Conservation (phyloP, 2,329 filamentous ascomycete genomes). For the Bipolaris oryzae region DNA sequence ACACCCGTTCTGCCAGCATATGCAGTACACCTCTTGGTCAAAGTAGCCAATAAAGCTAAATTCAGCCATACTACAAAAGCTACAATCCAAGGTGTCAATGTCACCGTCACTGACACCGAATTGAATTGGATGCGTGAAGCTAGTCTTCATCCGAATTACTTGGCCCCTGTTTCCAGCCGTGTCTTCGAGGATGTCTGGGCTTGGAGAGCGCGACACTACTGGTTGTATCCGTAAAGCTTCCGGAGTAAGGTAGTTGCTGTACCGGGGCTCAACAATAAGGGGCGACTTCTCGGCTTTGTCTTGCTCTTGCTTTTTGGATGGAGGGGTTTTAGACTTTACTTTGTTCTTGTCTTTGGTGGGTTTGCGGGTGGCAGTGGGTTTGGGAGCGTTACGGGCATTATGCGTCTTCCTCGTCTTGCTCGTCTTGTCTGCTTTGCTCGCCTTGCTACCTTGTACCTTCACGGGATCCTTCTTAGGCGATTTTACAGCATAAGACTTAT, state of each 20-base stretch:
- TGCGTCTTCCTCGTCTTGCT: too few species aligned
- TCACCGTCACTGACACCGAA: constrained; percentile 31
- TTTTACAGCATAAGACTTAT: constrained; percentile 3
- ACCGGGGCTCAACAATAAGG: not conserved
- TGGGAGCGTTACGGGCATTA: too few species aligned
- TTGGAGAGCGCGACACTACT: constrained; percentile 20
- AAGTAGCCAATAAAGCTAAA: constrained; percentile 52
- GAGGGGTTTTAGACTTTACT: too few species aligned
- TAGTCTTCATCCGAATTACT: constrained; percentile 45
- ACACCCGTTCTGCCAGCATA: constrained; percentile 42
- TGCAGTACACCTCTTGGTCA: constrained; percentile 42
- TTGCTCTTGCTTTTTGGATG: not conserved
- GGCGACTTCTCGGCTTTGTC: constrained; percentile 1
- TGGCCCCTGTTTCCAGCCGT: constrained; percentile 30
- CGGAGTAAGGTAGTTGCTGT: constrained; percentile 17
- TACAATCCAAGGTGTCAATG: constrained; percentile 34
- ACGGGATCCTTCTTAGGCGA: constrained; percentile 28
- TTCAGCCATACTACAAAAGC: constrained; percentile 50
- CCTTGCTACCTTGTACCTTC: constrained; percentile 18
- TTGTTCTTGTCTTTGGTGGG: too few species aligned
- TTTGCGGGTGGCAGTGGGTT: too few species aligned
- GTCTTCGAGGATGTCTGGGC: constrained; percentile 38
- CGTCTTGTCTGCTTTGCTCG: constrained; percentile 29
- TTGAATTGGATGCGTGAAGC: constrained; percentile 50
- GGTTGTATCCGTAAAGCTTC: constrained; percentile 17